phyloP scores from a whole-genome alignment of 2,329 filamentous ascomycete species.

The Rhynchosporium secalis region DNA sequence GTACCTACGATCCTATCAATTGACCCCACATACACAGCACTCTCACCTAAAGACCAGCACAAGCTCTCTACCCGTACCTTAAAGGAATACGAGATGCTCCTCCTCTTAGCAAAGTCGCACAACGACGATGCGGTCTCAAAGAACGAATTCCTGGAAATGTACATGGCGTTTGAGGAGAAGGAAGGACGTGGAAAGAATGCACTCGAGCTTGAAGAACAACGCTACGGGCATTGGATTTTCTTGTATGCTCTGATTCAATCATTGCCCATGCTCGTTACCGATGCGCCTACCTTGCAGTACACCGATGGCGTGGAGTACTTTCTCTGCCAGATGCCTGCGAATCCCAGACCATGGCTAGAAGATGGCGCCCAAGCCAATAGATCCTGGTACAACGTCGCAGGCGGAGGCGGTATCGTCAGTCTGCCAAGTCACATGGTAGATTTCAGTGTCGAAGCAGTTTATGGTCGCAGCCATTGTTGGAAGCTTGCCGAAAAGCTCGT shows the following conservation, averaged over 20 bases:
- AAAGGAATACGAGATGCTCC: slow-evolving; percentile 74
- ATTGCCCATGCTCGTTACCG: slow-evolving; percentile 74
- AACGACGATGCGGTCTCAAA: slow-evolving; percentile 69
- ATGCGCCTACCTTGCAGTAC: slow-evolving; percentile 68
- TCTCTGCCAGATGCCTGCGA: slow-evolving; percentile 72
- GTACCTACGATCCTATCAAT: slow-evolving; percentile 69
- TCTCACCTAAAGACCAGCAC: slow-evolving; percentile 71
- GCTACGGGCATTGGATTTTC: slow-evolving; percentile 79
- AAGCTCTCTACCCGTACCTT: slow-evolving; percentile 71
- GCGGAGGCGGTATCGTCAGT: slow-evolving; percentile 60
- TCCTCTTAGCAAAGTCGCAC: slow-evolving; percentile 77
- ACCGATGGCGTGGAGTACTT: slow-evolving; percentile 79
- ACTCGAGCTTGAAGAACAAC: slow-evolving; percentile 68
- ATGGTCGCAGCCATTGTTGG: slow-evolving; percentile 70
- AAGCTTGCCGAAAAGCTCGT: slow-evolving; percentile 61
- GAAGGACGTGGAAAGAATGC: slow-evolving; percentile 64
- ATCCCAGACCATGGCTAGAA: slow-evolving; percentile 71
- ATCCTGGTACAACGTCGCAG: slow-evolving; percentile 75
- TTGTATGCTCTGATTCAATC: slow-evolving; percentile 76
- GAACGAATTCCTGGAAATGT: slow-evolving; percentile 67
- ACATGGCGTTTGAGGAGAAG: slow-evolving; percentile 69
- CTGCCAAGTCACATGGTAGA: slow-evolving; percentile 61
- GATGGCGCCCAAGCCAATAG: slow-evolving; percentile 60
- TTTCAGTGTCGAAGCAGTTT: slow-evolving; percentile 66
- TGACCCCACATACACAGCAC: slow-evolving; percentile 58